Evolutionary conservation across 1,284 basidiomycete genomes (phyloP), one percentile per base, ranked within the genome.

Genomic region (Fomitopsis betulina): DNA sequence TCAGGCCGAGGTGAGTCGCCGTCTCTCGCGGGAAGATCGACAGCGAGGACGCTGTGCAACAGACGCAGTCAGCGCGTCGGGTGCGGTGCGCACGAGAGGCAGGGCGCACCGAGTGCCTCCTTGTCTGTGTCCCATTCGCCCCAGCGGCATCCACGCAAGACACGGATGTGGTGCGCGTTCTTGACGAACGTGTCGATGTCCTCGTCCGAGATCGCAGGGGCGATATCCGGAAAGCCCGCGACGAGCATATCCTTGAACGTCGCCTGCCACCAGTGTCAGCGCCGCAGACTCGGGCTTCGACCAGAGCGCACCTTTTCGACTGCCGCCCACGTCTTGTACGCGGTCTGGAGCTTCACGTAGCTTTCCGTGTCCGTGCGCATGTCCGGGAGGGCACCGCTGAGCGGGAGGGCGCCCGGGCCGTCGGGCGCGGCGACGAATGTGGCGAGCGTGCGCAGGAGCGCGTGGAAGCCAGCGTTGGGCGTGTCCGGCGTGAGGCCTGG

Each of bases 301-400:
- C 8, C n/a, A 38, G 35, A 13, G 30, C 58, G 3, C 30, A 68
- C 75, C 64, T 89, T 86, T 68, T 96, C 94, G 52, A 85, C 79
- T 37, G 85, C 79, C 1, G 92, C 85, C 57, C 85, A 83, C 4
- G 75, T 69, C 64, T 88, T 88, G 75, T 95, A 96, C 59, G 94
- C 68, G 32, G 77, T 83, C 69, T 95, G 93, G 25, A 96, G 76
- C 37, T 83, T 79, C 50, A 95, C 86, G 70, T 98, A 99, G 58
- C 83, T 84, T 39, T 77, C 72, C 0, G 96, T 97, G 64, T 90
- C 90, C 4, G 96, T 88, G 71, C 97, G 96, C 93, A 99, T 98
- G 74, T 99, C 96, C 0, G 96, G 96, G 1, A 99, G 77, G 0
- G 92, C 83, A 2, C 85, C 77, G 0, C 82, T 79, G 15, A 88